Base-by-base conservation (phyloP, 148 eudicot genomes). In the Limonium bicolor region DNA sequence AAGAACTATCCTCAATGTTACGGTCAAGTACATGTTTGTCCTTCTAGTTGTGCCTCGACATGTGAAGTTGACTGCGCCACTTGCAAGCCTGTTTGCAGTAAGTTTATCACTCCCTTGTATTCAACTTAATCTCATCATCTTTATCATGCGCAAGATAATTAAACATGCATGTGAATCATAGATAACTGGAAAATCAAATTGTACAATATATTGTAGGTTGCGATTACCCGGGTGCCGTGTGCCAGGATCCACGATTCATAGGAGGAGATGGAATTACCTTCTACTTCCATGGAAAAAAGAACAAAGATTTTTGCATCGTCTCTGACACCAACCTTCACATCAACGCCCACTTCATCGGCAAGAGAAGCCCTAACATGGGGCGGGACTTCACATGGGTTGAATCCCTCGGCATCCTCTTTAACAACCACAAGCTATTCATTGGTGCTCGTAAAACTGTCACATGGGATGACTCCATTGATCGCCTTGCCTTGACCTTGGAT, bases 211-310 rank as follows among this genome's bases (percentile, higher is more conserved):
- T n/a, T n/a, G n/a, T n/a, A n/a, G n/a, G n/a, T n/a, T n/a, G n/a
- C n/a, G n/a, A n/a, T n/a, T n/a, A n/a, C n/a, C n/a, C n/a, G n/a
- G 82, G 94, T 46, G 71, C 94, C 30, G 82, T 80, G 7, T 82
- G 94, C 53, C 65, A 50, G 38, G 94, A 82, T 48, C 94, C 83
- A 6, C 80, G 80, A 16, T 78, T 82, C 71, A 74, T 82, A 0
- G 94, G 94, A 3, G 82, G 66, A 41, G 86, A 82, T n/a, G 77
- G 77, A 45, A 55, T 72, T 7, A 70, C 74, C 12, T 82, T 82
- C 68, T 78, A 82, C 58, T 82, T 78, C 67, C 86, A 82, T 15
- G 94, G 94, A 40, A 72, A 69, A 60, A 67, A 56, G 30, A 74
- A 77, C 21, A 57, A 78, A 45, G 64, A 78, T 50, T 82, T 72